phyloP scores from a whole-genome alignment of 345 rosid genomes.

The Lenwebbia sp. region DNA sequence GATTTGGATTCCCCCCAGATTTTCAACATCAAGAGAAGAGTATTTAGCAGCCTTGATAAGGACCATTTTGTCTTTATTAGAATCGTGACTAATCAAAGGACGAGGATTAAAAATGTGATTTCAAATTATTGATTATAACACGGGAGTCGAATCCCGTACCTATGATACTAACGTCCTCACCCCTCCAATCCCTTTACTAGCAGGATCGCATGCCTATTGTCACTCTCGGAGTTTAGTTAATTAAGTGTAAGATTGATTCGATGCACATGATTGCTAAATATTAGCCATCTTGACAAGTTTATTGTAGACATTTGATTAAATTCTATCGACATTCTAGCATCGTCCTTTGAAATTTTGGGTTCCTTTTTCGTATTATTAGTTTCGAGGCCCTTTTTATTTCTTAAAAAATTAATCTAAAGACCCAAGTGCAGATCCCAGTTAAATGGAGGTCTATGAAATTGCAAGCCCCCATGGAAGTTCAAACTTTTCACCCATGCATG shows the following conservation, averaged over 20 bases:
- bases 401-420: background rate
- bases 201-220: too few species aligned
- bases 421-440: background rate
- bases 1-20: background rate
- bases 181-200: too few species aligned
- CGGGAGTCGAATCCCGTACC: fast-evolving
- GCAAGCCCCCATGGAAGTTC: background rate
- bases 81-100: background rate
- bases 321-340: background rate
- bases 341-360: background rate
- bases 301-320: background rate
- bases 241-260: background rate
- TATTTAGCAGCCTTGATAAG: background rate
- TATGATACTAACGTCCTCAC: too few species aligned
- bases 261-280: background rate
- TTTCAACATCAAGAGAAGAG: background rate
- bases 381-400: too few species aligned
- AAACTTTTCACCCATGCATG: background rate
- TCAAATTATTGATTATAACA: background rate
- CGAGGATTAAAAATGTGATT: background rate
- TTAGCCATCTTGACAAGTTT: background rate
- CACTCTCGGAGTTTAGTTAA: background rate
- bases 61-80: background rate
- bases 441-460: background rate
- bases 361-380: background rate